Conservation (phyloP, 2,329 filamentous ascomycete species). For the Colletotrichum trifolii region DNA sequence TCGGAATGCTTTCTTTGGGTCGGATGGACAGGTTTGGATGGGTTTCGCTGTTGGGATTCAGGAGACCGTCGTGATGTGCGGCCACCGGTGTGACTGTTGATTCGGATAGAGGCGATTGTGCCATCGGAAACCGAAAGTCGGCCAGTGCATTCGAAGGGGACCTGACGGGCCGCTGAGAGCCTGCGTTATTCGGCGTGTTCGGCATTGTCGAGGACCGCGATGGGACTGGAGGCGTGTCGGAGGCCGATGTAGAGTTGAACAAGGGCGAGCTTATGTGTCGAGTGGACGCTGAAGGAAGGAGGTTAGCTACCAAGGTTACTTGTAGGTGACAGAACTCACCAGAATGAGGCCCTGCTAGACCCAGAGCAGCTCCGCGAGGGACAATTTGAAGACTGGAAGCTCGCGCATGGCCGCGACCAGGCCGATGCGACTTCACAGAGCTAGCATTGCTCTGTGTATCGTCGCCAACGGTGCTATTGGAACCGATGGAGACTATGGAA, state of each 20-base stretch:
- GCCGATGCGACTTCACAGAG: slow-evolving; percentile 58
- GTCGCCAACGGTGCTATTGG: slow-evolving; percentile 59
- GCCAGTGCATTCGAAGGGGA: slow-evolving; percentile 58
- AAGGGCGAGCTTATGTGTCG: slow-evolving; percentile 62
- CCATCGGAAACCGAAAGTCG: slow-evolving; percentile 68
- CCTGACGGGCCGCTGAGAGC: slow-evolving; percentile 52
- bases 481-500: slow-evolving; percentile 83
- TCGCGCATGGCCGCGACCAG: slow-evolving; percentile 75
- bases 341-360: slow-evolving; percentile 46
- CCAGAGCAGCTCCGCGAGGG: slow-evolving; percentile 51
- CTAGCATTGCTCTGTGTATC: slow-evolving; percentile 55
- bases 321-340: slow-evolving; percentile 47
- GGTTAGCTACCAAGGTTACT: not conserved
- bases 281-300: slow-evolving; percentile 43
- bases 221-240: slow-evolving; percentile 57
- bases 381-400: slow-evolving; percentile 85
- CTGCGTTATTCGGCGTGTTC: slow-evolving; percentile 54
- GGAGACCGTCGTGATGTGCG: slow-evolving; percentile 50
- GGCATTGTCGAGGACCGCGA: slow-evolving; percentile 57
- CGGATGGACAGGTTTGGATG: slow-evolving; percentile 48
- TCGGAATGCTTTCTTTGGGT: slow-evolving; percentile 57
- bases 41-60: slow-evolving; percentile 49
- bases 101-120: slow-evolving; percentile 53
- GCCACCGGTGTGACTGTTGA: slow-evolving; percentile 42
- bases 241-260: slow-evolving; percentile 66